Evolutionary conservation across 257 asterid species (phyloP).

Genomic region (Ajuga chamaepitys): DNA sequence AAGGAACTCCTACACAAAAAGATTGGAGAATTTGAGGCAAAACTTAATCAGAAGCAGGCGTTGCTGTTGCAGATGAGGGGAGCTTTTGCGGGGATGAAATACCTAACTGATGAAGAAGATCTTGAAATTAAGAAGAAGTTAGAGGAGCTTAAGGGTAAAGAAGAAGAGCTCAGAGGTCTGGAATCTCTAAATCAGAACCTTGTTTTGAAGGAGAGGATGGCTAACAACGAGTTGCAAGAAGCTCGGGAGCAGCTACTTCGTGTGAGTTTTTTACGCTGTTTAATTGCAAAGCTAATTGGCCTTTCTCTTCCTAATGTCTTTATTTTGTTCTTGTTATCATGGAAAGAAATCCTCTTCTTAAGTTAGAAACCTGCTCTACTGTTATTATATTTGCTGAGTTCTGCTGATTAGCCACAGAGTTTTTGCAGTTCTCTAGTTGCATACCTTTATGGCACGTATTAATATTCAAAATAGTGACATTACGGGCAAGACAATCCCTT

Average conservation of each 20-base stretch:
- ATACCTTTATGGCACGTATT: no score
- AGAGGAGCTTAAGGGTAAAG: conserved; percentile 51
- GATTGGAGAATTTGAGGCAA: conserved; percentile 46
- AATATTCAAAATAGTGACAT: no score
- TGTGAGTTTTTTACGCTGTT: conserved; percentile 31
- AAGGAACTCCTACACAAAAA: conserved; percentile 48
- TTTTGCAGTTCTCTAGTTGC: neutral
- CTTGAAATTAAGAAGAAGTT: conserved; percentile 36
- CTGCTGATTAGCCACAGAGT: neutral
- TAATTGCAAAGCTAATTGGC: conserved; percentile 13
- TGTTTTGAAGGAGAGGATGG: conserved; percentile 45
- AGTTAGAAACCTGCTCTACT: no score
- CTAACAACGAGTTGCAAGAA: conserved; percentile 64
- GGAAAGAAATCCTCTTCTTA: neutral
- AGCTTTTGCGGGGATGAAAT: conserved; percentile 44
- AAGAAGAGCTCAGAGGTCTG: conserved; percentile 41
- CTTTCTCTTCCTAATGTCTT: neutral
- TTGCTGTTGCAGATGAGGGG: conserved; percentile 62
- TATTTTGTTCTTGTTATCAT: neutral
- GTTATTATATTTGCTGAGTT: neutral
- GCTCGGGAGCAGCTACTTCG: conserved; percentile 55
- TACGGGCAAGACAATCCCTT: no score
- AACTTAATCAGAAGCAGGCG: conserved; percentile 70
- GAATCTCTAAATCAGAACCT: no score
- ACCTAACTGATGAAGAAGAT: conserved; percentile 51